Base-by-base conservation (phyloP, 2,329 filamentous ascomycete genomes). In the Onygenales sp. region DNA sequence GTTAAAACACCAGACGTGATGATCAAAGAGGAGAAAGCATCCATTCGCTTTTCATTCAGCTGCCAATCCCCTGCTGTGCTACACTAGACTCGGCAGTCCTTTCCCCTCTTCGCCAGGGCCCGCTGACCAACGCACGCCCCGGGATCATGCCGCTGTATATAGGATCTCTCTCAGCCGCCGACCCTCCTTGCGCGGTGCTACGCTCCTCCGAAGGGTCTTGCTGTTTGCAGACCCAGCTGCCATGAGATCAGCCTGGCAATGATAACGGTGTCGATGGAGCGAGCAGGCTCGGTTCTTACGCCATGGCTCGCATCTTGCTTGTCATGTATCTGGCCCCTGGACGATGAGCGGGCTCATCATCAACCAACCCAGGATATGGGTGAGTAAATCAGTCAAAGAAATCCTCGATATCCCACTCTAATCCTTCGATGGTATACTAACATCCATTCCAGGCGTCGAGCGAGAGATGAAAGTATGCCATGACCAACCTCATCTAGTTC, bases 401-500 rank as follows among this genome's bases (percentile, higher is more conserved):
- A 11, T 32, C n/a, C 3, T 49, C 31, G 17, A 27, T 9, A 14
- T 11, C 47, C n/a, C 9, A 39, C 9, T 41, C 7, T 33, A 32
- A 21, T 7, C 39, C 3, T 11, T n/a, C 14, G 2, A 53, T 43
- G 38, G 21, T 33, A 36, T 43, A 32, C 51, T 49, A 49, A 50
- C 32, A 52, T n/a, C 35, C 11, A 17, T 39, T 31, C 27, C 50
- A 74, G 71, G 66, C 43, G 58, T 70, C 42, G 65, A 74, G 54
- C 66, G 70, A 59, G 68, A 72, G 54, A 72, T 74, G 70, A 61
- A 66, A 60, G 63, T 75, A 62, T 72, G 68, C 61, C 67, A 72
- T 54, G 66, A 69, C 52, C 73, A 76, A 59, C 75, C 75, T 55
- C 69, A 70, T 59, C 68, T 73, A 43, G 67, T 75, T 45, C 68